Evolutionary conservation across 2,329 filamentous ascomycete genomes (phyloP).

Genomic region (Nigrograna mackinnonii): DNA sequence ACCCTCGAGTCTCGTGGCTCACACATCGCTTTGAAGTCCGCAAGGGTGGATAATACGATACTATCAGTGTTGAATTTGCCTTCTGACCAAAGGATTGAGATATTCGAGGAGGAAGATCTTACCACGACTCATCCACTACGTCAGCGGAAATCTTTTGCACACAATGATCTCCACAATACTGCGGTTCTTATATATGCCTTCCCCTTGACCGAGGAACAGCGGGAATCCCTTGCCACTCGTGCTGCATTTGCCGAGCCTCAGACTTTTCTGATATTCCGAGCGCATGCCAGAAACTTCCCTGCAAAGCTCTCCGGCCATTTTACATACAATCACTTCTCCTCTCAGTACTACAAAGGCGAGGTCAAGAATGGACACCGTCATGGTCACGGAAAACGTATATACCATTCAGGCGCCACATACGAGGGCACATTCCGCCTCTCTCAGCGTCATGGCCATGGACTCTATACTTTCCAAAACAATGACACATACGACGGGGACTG

Average conservation of each 20-base stretch:
- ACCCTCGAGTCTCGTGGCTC: constrained; percentile 35
- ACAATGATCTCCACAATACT: constrained; percentile 33
- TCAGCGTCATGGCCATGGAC: constrained; percentile 59
- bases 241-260: constrained; percentile 38
- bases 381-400: constrained; percentile 58
- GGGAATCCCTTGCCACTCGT: constrained; percentile 30
- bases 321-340: constrained; percentile 58
- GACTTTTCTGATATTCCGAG: constrained; percentile 49
- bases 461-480: constrained; percentile 66
- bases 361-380: constrained; percentile 52
- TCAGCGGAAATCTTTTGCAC: constrained; percentile 35
- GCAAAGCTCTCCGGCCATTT: constrained; percentile 46
- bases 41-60: constrained; percentile 38
- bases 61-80: constrained; percentile 29
- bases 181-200: constrained; percentile 36
- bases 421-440: constrained; percentile 57
- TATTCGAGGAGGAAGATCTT: constrained; percentile 53
- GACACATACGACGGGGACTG: constrained; percentile 63
- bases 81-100: constrained; percentile 46
- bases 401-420: constrained; percentile 60
- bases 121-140: constrained; percentile 28
- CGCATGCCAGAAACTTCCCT: constrained; percentile 48
- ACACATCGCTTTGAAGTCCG: constrained; percentile 31
- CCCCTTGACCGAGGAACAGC: constrained; percentile 29
- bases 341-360: constrained; percentile 60